These are phyloP conservation scores for Chrysoporthe deuterocubensis DNA, from an alignment of 2,329 filamentous ascomycete genomes.

Conservation along the genomic window DNA sequence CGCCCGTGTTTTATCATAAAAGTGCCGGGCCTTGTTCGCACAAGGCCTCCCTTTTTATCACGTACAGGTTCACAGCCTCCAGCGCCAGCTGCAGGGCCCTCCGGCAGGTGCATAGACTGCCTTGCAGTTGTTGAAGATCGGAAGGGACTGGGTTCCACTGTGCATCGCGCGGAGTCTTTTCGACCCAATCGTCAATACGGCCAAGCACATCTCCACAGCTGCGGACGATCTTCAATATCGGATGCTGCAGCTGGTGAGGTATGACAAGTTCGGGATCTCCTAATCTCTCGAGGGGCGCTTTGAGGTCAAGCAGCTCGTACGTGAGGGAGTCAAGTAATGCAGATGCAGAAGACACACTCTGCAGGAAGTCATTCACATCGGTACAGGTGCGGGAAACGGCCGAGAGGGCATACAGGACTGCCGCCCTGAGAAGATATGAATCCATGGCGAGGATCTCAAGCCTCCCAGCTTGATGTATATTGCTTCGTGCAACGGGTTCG, in stretches of 20 bases:
- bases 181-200: constrained; percentile 20
- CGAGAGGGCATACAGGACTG: constrained; percentile 21
- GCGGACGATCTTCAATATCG: constrained; percentile 20
- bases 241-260: constrained; percentile 17
- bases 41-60: neutral
- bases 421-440: constrained; percentile 21
- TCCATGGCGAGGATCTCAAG: constrained; percentile 10
- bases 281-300: constrained; percentile 19
- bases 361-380: constrained; percentile 20
- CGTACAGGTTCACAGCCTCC: constrained; percentile 27
- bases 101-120: constrained; percentile 24
- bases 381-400: constrained; percentile 19
- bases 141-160: constrained; percentile 12
- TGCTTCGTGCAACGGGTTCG: neutral
- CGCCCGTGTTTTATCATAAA: neutral
- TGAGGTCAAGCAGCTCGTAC: constrained; percentile 26
- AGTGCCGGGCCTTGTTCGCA: too few species aligned
- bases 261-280: constrained; percentile 23
- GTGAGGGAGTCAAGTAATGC: constrained; percentile 20
- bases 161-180: constrained; percentile 11
- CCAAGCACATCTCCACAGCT: constrained; percentile 24
- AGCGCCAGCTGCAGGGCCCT: constrained; percentile 24
- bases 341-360: constrained; percentile 12
- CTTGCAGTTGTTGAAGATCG: constrained; percentile 16
- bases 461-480: neutral